These are phyloP conservation scores for Pleurotus sapidus DNA, from an alignment of 768 basidiomycete genomes.

Conservation along the genomic window DNA sequence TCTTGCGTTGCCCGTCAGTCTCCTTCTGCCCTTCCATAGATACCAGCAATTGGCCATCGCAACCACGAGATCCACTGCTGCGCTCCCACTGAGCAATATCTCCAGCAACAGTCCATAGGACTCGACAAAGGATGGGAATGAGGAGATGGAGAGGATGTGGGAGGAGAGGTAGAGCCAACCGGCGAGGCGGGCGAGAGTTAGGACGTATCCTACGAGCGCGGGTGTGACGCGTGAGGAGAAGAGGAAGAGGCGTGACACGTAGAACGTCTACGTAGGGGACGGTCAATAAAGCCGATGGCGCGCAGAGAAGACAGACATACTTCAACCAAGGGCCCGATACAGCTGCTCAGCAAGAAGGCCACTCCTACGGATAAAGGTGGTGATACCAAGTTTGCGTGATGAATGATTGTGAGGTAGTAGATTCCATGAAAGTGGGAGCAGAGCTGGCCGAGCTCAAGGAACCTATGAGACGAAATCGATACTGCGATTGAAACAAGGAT, in stretches of 20 bases:
- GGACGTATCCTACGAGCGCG: not conserved
- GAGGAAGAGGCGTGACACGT: not conserved
- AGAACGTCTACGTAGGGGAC: not conserved
- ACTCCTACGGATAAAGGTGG: not conserved
- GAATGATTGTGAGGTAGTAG: not conserved
- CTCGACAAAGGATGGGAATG: not conserved
- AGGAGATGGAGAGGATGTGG: not conserved
- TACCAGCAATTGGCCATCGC: not conserved
- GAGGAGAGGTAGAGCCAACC: constrained; percentile 4
- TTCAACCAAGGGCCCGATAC: constrained; percentile 2
- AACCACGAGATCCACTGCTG: not conserved
- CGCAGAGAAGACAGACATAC: not conserved
- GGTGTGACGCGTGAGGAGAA: not conserved
- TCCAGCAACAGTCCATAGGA: not conserved
- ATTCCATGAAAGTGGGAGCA: constrained; percentile 2
- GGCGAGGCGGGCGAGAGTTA: not conserved
- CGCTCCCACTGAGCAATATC: not conserved
- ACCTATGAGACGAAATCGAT: not conserved
- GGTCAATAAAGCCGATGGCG: not conserved
- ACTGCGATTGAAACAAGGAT: not conserved
- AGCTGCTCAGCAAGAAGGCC: not conserved
- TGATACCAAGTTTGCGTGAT: not conserved
- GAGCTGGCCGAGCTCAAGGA: constrained; percentile 4
- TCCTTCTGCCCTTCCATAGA: not conserved
- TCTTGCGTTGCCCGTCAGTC: not conserved